Base-by-base conservation (phyloP, 257 asterid species). In the Henckelia pumila region DNA sequence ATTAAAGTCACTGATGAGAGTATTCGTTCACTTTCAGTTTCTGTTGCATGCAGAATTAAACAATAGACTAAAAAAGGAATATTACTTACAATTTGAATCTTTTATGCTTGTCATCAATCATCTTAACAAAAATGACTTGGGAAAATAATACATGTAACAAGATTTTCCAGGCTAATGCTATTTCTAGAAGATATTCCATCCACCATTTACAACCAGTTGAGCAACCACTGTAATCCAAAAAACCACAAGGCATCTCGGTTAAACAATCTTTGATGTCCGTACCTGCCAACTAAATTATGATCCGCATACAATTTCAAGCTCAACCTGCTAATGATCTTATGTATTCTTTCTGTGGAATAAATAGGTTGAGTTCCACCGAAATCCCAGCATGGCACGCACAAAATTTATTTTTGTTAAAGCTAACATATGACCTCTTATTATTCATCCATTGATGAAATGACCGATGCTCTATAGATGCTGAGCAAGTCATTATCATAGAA, bases 401-500 rank as follows among this genome's bases (percentile, higher is more conserved):
- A 67, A 67, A 61, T 55, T 29, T 28, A 44, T 11, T 33, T 62
- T 19, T 68, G 4, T 35, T 35, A 73, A 61, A 33, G 59, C 61
- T 58, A 66, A 59, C 55, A 11, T n/a, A 35, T 29, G 61, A 40
- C 59, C 20, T 2, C 24, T 56, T 58, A 33, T 40, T 10, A 49
- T 11, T 28, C 61, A 61, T 25, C 24, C 53, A 37, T 68, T 61
- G 61, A 23, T 24, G 40, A 64, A 56, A 29, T 37, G 53, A 22
- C 11, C 40, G 14, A 25, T 25, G 26, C 52, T 68, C 30, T 2
- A 5, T 35, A 62, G 55, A 62, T 30, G 35, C 23, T n/a, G 57
- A 69, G 61, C 55, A 56, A 68, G 26, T 37, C 56, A 56, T 66
- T 26, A 55, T 29, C 3, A 40, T 4, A 40, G n/a, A 11, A 13